A percentile compares a stretch with the other conserved stretches of the same genome.
These are phyloP conservation scores for Takakia lepidozioides DNA, from an alignment of 225 moss, liverwort and hornwort species.

Conservation along the genomic window DNA sequence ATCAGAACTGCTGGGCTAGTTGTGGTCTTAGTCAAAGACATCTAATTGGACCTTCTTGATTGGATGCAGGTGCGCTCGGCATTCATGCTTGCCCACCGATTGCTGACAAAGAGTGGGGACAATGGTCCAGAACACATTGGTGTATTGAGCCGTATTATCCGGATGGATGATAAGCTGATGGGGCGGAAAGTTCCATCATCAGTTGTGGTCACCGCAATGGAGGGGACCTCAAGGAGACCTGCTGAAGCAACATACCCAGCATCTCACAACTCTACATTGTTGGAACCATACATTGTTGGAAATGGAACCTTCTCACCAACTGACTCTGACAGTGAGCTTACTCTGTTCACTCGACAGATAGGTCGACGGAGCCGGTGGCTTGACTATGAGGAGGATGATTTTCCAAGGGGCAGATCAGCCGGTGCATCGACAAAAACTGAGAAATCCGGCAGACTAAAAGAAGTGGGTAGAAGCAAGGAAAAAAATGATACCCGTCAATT, in stretches of 20 bases:
- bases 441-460: too few relatives aligned
- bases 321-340: slow-evolving; percentile 20
- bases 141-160: slow-evolving; percentile 78
- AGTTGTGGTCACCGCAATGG: slow-evolving; percentile 11
- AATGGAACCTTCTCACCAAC: slow-evolving; percentile 48
- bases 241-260: slow-evolving; percentile 27
- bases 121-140: slow-evolving; percentile 44
- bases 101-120: slow-evolving; percentile 64
- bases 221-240: slow-evolving; percentile 26
- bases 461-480: too few relatives aligned
- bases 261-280: slow-evolving; percentile 15
- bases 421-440: too few relatives aligned
- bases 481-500: too few relatives aligned
- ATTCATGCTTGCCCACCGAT: slow-evolving; percentile 84
- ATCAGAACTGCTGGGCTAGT: too few relatives aligned
- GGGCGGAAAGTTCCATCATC: slow-evolving; percentile 38
- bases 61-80: slow-evolving; percentile 84
- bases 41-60: too few relatives aligned
- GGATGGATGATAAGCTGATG: slow-evolving; percentile 73
- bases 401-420: slow-evolving; percentile 50
- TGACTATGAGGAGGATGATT: slow-evolving; percentile 63
- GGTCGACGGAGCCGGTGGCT: slow-evolving; percentile 59
- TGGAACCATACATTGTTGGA: slow-evolving; percentile 28
- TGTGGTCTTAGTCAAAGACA: too few relatives aligned
- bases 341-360: slow-evolving; percentile 13